Evolutionary conservation across 163 green algal genomes (phyloP).

Genomic region (Chloromonas sp.): DNA sequence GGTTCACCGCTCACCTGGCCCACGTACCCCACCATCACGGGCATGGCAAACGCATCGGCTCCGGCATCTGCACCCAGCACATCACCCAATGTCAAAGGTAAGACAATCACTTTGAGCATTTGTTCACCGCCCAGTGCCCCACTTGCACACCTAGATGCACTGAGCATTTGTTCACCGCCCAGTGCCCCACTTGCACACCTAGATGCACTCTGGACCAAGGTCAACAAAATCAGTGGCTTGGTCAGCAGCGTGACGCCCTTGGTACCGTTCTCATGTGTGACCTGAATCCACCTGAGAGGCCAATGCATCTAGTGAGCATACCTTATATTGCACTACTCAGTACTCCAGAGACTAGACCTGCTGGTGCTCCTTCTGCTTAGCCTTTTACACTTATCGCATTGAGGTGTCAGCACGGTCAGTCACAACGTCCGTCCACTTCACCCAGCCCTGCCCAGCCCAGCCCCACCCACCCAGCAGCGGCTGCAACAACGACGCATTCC

Average conservation of each 20-base stretch:
- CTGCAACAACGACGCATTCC: neutral
- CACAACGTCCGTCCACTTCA: too few species aligned
- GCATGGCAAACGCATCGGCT: conserved; percentile 2
- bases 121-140: neutral
- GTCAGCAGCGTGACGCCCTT: too few species aligned
- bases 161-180: too few species aligned
- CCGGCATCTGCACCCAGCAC: conserved; percentile 2
- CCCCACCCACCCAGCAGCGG: conserved; percentile 5
- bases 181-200: too few species aligned
- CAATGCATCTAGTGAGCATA: too few species aligned
- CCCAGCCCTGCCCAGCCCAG: neutral
- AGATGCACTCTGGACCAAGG: too few species aligned
- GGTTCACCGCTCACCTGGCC: conserved; percentile 1
- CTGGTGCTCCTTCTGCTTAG: neutral
- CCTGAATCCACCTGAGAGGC: too few species aligned
- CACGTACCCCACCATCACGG: conserved; percentile 15
- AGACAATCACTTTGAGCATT: neutral
- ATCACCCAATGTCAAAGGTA: neutral
- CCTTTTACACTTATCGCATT: neutral
- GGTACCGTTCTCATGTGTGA: too few species aligned
- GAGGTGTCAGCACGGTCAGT: too few species aligned
- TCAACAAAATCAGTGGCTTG: too few species aligned
- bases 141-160: too few species aligned
- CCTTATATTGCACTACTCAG: neutral
- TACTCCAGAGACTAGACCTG: too few species aligned